Base-by-base conservation (phyloP, 192 early-diverging fungal genomes). In the Ambispora gerdemannii region DNA sequence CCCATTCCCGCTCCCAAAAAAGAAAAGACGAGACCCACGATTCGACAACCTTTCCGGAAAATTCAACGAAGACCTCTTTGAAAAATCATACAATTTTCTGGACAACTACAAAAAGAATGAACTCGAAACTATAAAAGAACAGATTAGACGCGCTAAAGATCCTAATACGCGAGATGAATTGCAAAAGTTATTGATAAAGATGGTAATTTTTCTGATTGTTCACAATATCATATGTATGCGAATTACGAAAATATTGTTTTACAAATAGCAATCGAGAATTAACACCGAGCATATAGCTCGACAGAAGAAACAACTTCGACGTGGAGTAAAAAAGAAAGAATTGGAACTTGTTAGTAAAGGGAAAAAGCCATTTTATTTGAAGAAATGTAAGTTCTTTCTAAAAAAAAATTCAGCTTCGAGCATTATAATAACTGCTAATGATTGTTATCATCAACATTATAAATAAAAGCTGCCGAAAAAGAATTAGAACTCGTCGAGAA, bases 301-400 rank as follows among this genome's bases (percentile, higher is more conserved):
- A 66, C 77, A 76, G 3, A 59, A 71, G 59, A 87, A 90, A 68
- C 75, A 84, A 61, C 82, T 96, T 13, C 84, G 89, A 66, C 81
- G 87, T 35, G 87, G 89, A 43, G 89, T 91, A 75, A 89, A 90
- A 69, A 93, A 93, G 78, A 85, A 76, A 67, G 95, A 99, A 76
- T 74, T 74, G 30, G 92, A 93, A 53, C 71, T 87, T 60, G 86
- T 95, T 33, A 80, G 88, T 73, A 76, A 92, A 75, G 97, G 97
- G 33, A 98, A 99, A 82, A 92, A 85, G 67, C 95, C 97, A 30
- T 99, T 88, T 79, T 98, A 88, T 82, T 79, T 98, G 55, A 97
- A 97, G 77, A 89, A 91, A 74, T 83, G 92, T 88, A 87, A 84
- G 76, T 72, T 50, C 50, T 64, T 49, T 24, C 47, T 20, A 34